These are phyloP conservation scores for Davidsoniella australis DNA, from an alignment of 2,329 filamentous ascomycete genomes.

Conservation along the genomic window DNA sequence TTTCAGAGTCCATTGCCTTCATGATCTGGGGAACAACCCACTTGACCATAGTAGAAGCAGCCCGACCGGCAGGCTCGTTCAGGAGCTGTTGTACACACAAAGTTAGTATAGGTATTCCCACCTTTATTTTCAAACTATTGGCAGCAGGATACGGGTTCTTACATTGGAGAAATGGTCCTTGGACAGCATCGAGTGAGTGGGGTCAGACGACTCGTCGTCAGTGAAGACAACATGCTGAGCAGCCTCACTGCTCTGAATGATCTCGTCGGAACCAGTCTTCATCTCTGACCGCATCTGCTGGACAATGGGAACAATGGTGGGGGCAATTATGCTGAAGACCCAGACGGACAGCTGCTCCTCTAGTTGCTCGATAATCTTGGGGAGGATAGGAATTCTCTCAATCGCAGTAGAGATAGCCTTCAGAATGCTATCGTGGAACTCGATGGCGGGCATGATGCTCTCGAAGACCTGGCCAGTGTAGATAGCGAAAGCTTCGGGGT, in stretches of 20 bases:
- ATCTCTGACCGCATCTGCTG: conserved; percentile 76
- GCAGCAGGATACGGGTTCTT: conserved; percentile 16
- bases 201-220: conserved; percentile 59
- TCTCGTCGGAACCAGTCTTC: conserved; percentile 66
- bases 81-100: conserved; percentile 33
- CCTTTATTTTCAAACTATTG: neutral
- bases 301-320: conserved; percentile 74
- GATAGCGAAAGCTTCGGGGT: conserved; percentile 70
- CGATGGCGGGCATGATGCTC: conserved; percentile 75
- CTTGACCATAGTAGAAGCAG: conserved; percentile 59
- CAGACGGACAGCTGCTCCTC: conserved; percentile 79
- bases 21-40: conserved; percentile 88
- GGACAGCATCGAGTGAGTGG: conserved; percentile 87
- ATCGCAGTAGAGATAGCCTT: conserved; percentile 61
- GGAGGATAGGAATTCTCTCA: conserved; percentile 70
- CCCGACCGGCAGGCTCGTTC: conserved; percentile 73
- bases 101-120: conserved; percentile 8
- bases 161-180: conserved; percentile 90
- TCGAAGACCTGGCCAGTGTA: conserved; percentile 57
- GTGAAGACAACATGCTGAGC: conserved; percentile 80
- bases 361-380: conserved; percentile 69
- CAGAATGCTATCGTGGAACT: conserved; percentile 83
- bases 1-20: conserved; percentile 62
- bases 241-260: conserved; percentile 68
- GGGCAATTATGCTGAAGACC: conserved; percentile 80